These are phyloP conservation scores for Caloboletus firmus DNA, from an alignment of 1,284 basidiomycete genomes.

Conservation along the genomic window DNA sequence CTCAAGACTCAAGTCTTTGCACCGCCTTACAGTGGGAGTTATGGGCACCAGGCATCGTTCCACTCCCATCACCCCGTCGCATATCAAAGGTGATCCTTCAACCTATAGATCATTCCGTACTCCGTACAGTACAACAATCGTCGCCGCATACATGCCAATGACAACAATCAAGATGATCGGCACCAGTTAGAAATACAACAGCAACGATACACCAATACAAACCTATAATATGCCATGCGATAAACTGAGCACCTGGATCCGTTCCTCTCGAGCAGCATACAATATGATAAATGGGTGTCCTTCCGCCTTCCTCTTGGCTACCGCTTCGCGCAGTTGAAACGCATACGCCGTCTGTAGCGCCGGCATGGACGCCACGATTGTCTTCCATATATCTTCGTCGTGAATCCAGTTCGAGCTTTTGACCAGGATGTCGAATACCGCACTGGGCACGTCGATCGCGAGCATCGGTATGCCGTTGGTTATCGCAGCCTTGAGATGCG, in stretches of 20 bases:
- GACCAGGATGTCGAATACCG: conserved; percentile 63
- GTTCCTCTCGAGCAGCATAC: conserved; percentile 70
- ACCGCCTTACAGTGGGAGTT: no score
- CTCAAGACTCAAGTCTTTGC: no score
- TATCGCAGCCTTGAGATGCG: conserved; percentile 55
- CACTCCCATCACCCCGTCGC: no score
- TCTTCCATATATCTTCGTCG: conserved; percentile 73
- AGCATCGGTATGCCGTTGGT: conserved; percentile 64
- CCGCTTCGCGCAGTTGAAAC: conserved; percentile 63
- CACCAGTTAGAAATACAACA: no score
- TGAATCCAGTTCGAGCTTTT: conserved; percentile 61
- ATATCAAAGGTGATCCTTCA: no score
- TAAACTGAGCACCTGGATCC: conserved; percentile 59
- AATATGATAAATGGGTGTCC: conserved; percentile 63
- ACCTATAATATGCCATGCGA: conserved; percentile 15
- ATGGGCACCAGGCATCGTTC: no score
- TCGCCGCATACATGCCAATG: no score
- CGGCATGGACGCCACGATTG: conserved; percentile 53
- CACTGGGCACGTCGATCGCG: conserved; percentile 63
- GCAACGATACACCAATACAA: no score
- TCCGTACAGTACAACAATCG: no score
- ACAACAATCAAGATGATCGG: no score
- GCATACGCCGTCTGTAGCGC: conserved; percentile 59
- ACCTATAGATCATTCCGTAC: no score
- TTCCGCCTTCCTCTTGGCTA: conserved; percentile 58